Conservation (phyloP, 148 eudicot genomes). For the Selenicereus undatus region DNA sequence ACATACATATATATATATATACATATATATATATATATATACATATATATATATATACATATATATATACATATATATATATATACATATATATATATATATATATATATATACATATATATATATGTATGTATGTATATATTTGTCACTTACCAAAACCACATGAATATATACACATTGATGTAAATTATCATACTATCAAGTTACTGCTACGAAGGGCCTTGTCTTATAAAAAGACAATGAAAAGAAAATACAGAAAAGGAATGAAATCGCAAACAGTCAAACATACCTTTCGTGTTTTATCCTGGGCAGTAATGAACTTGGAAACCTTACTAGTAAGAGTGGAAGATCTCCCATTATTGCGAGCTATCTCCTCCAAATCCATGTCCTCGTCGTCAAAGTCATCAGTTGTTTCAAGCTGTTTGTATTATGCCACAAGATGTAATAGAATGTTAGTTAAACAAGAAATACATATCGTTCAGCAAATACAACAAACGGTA, state of each 20-base stretch:
- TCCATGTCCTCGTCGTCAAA: constrained; percentile 71
- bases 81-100: too few relatives aligned
- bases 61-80: too few relatives aligned
- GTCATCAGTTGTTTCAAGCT: constrained; percentile 73
- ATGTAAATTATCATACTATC: too few relatives aligned
- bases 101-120: too few relatives aligned
- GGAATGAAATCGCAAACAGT: neutral
- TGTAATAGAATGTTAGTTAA: neutral
- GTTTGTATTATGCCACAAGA: constrained; percentile 39
- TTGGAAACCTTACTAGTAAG: constrained; percentile 46
- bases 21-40: too few relatives aligned
- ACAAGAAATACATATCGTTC: neutral
- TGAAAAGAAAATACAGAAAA: neutral
- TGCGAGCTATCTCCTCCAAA: constrained; percentile 33
- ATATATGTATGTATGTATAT: too few relatives aligned
- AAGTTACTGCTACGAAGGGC: too few relatives aligned
- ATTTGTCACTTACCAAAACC: too few relatives aligned
- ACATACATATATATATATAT: too few relatives aligned
- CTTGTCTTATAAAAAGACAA: too few relatives aligned
- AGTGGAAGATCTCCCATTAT: constrained; percentile 28
- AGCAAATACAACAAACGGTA: neutral
- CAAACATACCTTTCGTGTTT: constrained; percentile 44
- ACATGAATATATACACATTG: too few relatives aligned
- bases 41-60: too few relatives aligned
- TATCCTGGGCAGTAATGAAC: constrained; percentile 32